Percentiles rank a stretch among this genome's conserved stretches.
phyloP scores from a whole-genome alignment of 768 basidiomycete genomes.

The Suillus placidus region DNA sequence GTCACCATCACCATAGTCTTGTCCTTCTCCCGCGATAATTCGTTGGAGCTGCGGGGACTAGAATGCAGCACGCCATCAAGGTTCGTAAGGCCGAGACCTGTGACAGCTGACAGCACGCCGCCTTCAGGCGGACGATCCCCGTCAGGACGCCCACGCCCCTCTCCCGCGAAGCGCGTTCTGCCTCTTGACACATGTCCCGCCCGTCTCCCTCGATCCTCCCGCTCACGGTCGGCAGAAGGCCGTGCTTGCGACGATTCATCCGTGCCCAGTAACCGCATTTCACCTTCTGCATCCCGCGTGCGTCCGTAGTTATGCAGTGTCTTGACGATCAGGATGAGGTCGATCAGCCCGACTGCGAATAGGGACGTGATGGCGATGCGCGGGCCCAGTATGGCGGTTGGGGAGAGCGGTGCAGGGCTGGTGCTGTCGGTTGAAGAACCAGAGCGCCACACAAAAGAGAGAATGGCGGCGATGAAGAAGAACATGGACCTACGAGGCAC shows the following conservation, averaged over 20 bases:
- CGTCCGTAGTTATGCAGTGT: conserved; percentile 64
- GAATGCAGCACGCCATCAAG: conserved; percentile 21
- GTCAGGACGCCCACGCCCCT: background rate
- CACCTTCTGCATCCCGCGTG: background rate
- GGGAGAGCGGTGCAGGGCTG: conserved; percentile 39
- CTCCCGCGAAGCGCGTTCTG: conserved; percentile 15
- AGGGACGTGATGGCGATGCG: conserved; percentile 58
- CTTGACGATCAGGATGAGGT: conserved; percentile 60
- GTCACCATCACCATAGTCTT: background rate
- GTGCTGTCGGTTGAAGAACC: conserved; percentile 49
- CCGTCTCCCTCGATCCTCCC: conserved; percentile 11
- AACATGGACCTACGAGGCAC: conserved; percentile 58
- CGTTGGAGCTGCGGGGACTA: conserved; percentile 16
- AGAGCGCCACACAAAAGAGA: conserved; percentile 68
- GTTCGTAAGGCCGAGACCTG: conserved; percentile 29
- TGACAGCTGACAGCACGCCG: conserved; percentile 28
- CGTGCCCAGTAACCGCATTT: background rate
- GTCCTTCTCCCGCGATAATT: conserved; percentile 19
- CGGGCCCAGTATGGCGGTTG: conserved; percentile 46
- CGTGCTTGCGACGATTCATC: conserved; percentile 1
- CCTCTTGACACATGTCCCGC: background rate
- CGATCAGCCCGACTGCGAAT: conserved; percentile 60
- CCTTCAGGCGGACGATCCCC: conserved; percentile 1
- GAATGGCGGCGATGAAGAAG: conserved; percentile 61
- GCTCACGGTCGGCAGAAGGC: background rate